Percentiles rank a stretch among this genome's conserved stretches.
phyloP scores from a whole-genome alignment of 2,329 filamentous ascomycete genomes.

The Emericellopsis atlantica region DNA sequence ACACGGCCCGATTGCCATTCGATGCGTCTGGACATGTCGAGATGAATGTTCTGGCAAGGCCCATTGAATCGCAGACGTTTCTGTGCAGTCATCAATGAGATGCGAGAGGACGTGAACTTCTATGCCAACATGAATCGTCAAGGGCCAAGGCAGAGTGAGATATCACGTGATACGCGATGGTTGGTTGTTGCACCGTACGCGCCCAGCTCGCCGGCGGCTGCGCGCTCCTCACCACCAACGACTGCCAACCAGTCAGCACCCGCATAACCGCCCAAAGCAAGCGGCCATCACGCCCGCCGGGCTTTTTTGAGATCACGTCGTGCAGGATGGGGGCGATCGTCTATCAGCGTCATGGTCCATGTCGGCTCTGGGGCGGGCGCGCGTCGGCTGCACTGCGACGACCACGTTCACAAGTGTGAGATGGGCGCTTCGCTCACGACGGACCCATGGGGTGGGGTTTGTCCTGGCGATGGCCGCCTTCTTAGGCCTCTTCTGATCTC shows the following conservation, averaged over 20 bases:
- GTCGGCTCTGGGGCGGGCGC: not conserved
- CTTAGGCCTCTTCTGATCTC: not conserved
- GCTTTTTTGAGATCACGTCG: not conserved
- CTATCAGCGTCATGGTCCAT: not conserved
- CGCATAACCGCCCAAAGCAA: constrained; percentile 1
- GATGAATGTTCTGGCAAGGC: too few relatives aligned
- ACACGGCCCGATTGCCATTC: too few relatives aligned
- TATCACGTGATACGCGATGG: not conserved
- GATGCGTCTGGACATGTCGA: too few relatives aligned
- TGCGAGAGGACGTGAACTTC: too few relatives aligned
- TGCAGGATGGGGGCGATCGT: not conserved
- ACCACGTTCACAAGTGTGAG: not conserved
- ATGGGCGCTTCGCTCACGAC: not conserved
- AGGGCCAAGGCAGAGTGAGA: too few relatives aligned
- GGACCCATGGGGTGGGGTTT: not conserved
- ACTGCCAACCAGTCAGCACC: constrained; percentile 1
- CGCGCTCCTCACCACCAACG: not conserved
- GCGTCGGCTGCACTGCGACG: not conserved
- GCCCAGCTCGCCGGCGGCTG: not conserved
- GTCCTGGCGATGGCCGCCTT: not conserved
- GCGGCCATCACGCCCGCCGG: not conserved
- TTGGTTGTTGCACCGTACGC: not conserved
- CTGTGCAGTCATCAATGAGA: too few relatives aligned
- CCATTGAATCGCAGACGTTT: too few relatives aligned
- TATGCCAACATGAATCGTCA: too few relatives aligned